phyloP scores from a whole-genome alignment of 2,329 filamentous ascomycete species.

The Tolypocladium paradoxum region DNA sequence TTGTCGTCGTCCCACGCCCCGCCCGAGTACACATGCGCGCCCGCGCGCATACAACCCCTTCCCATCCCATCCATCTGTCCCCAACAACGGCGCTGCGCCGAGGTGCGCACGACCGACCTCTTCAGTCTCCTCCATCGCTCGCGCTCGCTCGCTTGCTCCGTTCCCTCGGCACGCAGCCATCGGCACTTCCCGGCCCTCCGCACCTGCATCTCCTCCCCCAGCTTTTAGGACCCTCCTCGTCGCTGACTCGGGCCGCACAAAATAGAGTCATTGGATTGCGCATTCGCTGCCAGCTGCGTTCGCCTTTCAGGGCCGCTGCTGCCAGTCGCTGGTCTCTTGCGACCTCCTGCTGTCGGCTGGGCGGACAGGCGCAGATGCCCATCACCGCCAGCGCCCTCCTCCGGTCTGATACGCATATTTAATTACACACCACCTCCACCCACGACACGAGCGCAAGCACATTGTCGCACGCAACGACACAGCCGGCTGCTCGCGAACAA shows the following conservation, averaged over 20 bases:
- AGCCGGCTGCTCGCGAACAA: neutral
- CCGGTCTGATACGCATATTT: neutral
- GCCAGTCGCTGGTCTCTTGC: neutral
- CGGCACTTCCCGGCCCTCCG: constrained; percentile 3
- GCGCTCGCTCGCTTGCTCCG: neutral
- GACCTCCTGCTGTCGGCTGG: neutral
- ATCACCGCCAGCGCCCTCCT: neutral
- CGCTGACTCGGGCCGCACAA: neutral
- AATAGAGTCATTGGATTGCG: neutral
- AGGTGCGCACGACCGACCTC: neutral
- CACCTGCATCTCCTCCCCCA: neutral
- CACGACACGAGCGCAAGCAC: neutral
- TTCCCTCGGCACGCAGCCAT: constrained; percentile 1
- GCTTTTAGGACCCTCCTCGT: neutral
- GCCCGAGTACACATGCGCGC: neutral
- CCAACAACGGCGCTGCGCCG: neutral
- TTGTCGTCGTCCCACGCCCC: neutral
- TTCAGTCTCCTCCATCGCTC: neutral
- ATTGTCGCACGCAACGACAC: neutral
- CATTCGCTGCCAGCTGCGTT: neutral
- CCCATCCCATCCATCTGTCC: neutral
- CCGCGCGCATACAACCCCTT: neutral
- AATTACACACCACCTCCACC: neutral
- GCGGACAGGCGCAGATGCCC: neutral
- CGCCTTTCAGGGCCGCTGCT: neutral